Evolutionary conservation across 164 flowering plant genomes (phyloP).

Genomic region (Dillenia turbinata): DNA sequence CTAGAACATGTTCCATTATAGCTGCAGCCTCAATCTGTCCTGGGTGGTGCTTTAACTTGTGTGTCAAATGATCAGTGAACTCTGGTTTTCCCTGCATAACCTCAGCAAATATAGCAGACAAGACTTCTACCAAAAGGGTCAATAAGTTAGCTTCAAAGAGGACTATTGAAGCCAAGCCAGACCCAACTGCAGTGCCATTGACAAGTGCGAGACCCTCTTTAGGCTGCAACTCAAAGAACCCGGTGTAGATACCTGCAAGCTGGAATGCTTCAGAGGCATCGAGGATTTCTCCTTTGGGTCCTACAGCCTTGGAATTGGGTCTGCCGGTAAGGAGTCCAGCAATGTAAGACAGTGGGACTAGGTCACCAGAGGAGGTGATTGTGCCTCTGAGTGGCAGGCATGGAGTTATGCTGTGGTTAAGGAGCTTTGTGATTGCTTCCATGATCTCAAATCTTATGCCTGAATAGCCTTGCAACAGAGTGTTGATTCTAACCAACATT

Average conservation of each 20-base stretch:
- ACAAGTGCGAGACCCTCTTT: constrained; percentile 66
- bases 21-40: constrained; percentile 72
- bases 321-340: constrained; percentile 64
- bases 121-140: constrained; percentile 37
- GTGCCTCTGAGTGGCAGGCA: constrained; percentile 58
- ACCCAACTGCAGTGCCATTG: constrained; percentile 67
- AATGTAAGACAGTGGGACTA: constrained; percentile 62
- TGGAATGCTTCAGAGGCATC: constrained; percentile 39
- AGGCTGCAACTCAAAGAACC: constrained; percentile 56
- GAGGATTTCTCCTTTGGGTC: constrained; percentile 37
- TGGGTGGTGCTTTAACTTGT: constrained; percentile 62
- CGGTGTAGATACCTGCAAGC: constrained; percentile 33
- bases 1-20: constrained; percentile 60
- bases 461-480: constrained; percentile 66
- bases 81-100: constrained; percentile 69
- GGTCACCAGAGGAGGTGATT: constrained; percentile 63
- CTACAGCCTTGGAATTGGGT: constrained; percentile 43
- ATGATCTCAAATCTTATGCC: constrained; percentile 66
- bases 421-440: constrained; percentile 49
- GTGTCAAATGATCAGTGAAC: constrained; percentile 57
- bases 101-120: constrained; percentile 59
- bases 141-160: constrained; percentile 52
- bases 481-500: constrained; percentile 64
- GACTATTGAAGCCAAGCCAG: constrained; percentile 50
- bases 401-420: constrained; percentile 57